Base-by-base conservation (phyloP, 306 rosid genomes). In the Castanea mollissima region DNA sequence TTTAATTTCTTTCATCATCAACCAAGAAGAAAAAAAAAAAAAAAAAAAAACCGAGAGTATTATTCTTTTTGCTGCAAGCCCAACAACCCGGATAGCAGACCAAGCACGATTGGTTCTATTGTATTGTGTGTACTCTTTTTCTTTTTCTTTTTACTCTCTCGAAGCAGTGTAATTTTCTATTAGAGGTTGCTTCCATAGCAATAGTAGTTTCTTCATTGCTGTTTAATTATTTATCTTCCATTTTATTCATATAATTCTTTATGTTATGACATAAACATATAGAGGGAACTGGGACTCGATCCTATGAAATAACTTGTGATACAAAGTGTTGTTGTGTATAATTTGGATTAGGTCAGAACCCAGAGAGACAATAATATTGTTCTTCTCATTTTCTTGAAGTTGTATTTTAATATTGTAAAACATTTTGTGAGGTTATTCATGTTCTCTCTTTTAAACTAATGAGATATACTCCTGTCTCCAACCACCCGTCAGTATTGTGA, bases 111-210 rank as follows among this genome's bases (percentile, higher is more conserved):
- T 13, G 44, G 19, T 27, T 29, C 38, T 27, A 29, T 27, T 13
- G 31, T 63, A 29, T 63, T 29, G 38, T 63, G 69, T 63, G 69
- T 16, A 4, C 35, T 0, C 0, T 29, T 14, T 6, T 20, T 29
- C 5, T 15, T 27, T 2, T 23, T 62, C 11, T 7, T 56, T 5
- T 56, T n/a, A 9, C 0, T 29, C 20, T 13, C 54, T 49, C 54
- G 38, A 63, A 63, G 35, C 44, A 29, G 12, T 63, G 20, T 63
- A 2, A 29, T 29, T 63, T 16, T 59, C 65, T 14, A 29, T 41
- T 41, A 63, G 44, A 63, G 69, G 20, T 29, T 63, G 44, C 69
- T 63, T 63, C 69, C 69, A 13, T 63, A 63, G 41, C 69, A 63
- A 14, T 63, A 27, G 20, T 12, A 29, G 20, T 63, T 63, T 16